phyloP scores from a whole-genome alignment of 2,329 filamentous ascomycete genomes.

The Penicillium sp. region DNA sequence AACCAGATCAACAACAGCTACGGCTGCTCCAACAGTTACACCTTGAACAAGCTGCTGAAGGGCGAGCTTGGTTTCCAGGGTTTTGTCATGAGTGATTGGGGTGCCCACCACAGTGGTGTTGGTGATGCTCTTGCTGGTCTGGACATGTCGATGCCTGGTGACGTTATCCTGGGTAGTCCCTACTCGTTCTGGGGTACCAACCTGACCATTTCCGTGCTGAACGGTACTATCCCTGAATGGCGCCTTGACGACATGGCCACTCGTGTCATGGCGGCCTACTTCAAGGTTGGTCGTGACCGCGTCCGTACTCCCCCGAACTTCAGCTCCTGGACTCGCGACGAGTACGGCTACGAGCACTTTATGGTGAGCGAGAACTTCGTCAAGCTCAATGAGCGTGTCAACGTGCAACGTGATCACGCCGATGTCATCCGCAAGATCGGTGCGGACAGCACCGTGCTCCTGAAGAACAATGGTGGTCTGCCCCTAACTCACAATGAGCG shows the following conservation, averaged over 20 bases:
- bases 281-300: slow-evolving; percentile 60
- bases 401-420: slow-evolving; percentile 77
- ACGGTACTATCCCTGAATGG: slow-evolving; percentile 85
- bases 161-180: slow-evolving; percentile 73
- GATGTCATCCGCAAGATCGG: slow-evolving; percentile 72
- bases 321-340: slow-evolving; percentile 80
- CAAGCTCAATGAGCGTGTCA: slow-evolving; percentile 75
- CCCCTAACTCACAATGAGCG: slow-evolving; percentile 74
- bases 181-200: slow-evolving; percentile 80
- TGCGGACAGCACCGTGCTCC: slow-evolving; percentile 77
- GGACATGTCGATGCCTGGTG: slow-evolving; percentile 84
- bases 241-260: slow-evolving; percentile 89
- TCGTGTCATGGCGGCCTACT: slow-evolving; percentile 69
- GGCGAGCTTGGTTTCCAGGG: slow-evolving; percentile 74
- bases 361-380: slow-evolving; percentile 59
- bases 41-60: slow-evolving; percentile 65
- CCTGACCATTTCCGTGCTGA: slow-evolving; percentile 80
- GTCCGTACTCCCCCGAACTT: slow-evolving; percentile 69
- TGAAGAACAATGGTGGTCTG: slow-evolving; percentile 78
- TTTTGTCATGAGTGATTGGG: slow-evolving; percentile 71
- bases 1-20: slow-evolving; percentile 70
- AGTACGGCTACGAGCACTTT: slow-evolving; percentile 67
- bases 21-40: slow-evolving; percentile 63
- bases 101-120: slow-evolving; percentile 71
- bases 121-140: slow-evolving; percentile 66